Percentiles rank a stretch among this genome's conserved stretches.
These are phyloP conservation scores for Aplosporella prunicola DNA, from an alignment of 2,329 filamentous ascomycete species.

Conservation along the genomic window DNA sequence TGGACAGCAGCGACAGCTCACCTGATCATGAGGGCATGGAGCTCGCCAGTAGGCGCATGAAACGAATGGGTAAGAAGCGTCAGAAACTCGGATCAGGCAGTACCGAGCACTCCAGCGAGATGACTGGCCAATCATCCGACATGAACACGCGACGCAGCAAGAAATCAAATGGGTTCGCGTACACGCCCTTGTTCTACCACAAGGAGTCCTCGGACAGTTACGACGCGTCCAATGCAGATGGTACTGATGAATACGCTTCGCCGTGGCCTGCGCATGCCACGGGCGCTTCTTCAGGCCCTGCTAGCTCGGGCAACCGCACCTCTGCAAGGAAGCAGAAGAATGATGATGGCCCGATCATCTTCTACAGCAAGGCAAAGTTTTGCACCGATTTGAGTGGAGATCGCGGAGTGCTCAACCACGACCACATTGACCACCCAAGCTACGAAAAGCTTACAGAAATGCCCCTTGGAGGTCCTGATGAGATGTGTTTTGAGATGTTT, in stretches of 20 bases:
- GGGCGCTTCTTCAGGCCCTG: conserved; percentile 32
- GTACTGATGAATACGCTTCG: conserved; percentile 24
- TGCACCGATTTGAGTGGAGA: conserved; percentile 72
- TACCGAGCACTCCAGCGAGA: conserved; percentile 15
- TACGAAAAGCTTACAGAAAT: not conserved
- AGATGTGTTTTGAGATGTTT: no score
- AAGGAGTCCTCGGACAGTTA: conserved; percentile 29
- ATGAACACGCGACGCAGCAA: conserved; percentile 10
- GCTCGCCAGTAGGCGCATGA: not conserved
- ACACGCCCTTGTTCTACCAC: conserved; percentile 41
- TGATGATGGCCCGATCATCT: conserved; percentile 68
- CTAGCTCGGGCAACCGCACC: conserved; percentile 39
- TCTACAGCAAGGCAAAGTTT: conserved; percentile 66
- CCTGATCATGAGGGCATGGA: conserved; percentile 16
- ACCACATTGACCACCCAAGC: conserved; percentile 13
- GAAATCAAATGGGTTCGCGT: conserved; percentile 29
- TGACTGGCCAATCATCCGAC: conserved; percentile 12
- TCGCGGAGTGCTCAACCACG: conserved; percentile 16
- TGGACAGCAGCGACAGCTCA: conserved; percentile 53
- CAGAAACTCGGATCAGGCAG: conserved; percentile 17
- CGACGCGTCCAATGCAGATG: not conserved
- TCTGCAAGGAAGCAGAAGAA: conserved; percentile 42
- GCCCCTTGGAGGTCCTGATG: not conserved
- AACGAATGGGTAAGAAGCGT: conserved; percentile 14
- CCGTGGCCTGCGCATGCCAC: conserved; percentile 17